Conservation (phyloP, 2,329 filamentous ascomycete species). For the Fonsecaea monophora region DNA sequence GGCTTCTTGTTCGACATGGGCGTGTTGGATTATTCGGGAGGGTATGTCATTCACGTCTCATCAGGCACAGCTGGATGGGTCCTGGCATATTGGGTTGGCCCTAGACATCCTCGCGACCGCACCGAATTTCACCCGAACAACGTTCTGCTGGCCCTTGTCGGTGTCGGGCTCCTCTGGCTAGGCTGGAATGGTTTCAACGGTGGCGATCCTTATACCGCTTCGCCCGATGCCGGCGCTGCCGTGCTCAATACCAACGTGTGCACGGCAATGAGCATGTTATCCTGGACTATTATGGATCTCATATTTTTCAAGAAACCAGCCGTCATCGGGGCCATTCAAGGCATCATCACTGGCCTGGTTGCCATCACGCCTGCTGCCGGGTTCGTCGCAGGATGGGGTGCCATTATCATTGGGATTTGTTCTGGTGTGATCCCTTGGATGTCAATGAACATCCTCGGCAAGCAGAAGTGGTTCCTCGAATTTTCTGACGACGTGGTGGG, state of each 20-base stretch:
- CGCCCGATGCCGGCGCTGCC: constrained; percentile 58
- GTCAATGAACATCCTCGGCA: constrained; percentile 57
- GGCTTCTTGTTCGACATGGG: constrained; percentile 56
- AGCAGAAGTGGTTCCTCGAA: constrained; percentile 64
- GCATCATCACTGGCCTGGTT: constrained; percentile 61
- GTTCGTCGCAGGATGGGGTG: constrained; percentile 60
- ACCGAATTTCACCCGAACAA: constrained; percentile 58
- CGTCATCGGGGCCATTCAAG: constrained; percentile 59
- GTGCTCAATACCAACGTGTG: constrained; percentile 61
- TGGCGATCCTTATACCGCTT: constrained; percentile 60
- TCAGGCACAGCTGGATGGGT: constrained; percentile 60
- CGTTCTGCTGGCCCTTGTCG: constrained; percentile 53
- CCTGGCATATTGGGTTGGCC: constrained; percentile 57
- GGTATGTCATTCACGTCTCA: constrained; percentile 61
- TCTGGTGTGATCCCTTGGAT: constrained; percentile 57
- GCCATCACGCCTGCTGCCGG: constrained; percentile 61
- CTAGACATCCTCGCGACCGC: constrained; percentile 53
- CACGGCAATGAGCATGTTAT: constrained; percentile 57
- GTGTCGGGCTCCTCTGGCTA: constrained; percentile 60
- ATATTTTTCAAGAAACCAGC: constrained; percentile 59
- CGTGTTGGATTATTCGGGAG: constrained; percentile 60
- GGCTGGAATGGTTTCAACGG: constrained; percentile 63
- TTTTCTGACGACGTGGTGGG: constrained; percentile 62
- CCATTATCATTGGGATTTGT: constrained; percentile 56
- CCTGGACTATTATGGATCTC: constrained; percentile 56